Evolutionary conservation across 2,329 filamentous ascomycete genomes (phyloP), one percentile per base, ranked within the genome.

Genomic region (Venturia nashicola): DNA sequence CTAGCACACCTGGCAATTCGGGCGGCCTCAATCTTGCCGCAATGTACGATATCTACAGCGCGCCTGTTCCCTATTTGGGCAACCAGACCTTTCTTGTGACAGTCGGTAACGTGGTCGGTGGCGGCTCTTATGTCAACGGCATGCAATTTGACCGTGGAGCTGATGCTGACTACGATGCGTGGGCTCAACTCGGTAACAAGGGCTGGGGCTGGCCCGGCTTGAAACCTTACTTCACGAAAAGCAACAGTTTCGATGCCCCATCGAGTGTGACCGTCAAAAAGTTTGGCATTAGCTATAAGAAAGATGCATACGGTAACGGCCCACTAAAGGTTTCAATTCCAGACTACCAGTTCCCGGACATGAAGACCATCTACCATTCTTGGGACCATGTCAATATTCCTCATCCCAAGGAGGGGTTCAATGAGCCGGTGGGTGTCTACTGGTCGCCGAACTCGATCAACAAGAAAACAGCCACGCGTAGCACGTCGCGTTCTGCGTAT

Each of bases 201-300:
- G 61, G 34, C 20, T 74, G 71, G 73, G 71, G 70, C 0, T 74
- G 69, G 40, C 69, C 71, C 9, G 68, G 67, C 8, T 11, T 74
- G 3, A 63, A 70, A 1, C 70, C 69, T 0, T 74, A 70, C 63
- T 74, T 73, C 66, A 67, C 71, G 44, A 68, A 68, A 39, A 57
- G 16, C 12, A 44, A n/a, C 18, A 55, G 12, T 5, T n/a, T 40
- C 57, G n/a, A 20, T 12, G 16, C 34, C 18, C 34, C 57, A 5
- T 59, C 57, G 4, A 34, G 20, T 59, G n/a, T 20, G 14, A 39
- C 36, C 11, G 34, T 43, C 18, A 43, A 39, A 42, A 18, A 43
- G 2, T 23, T 18, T 16, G 32, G 39, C n/a, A 39, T 39, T 11
- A 39, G 36, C 36, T 39, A 39, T 39, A 59, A 59, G 36, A 16